Evolutionary conservation across 1,284 basidiomycete genomes (phyloP), one percentile per base, ranked within the genome.

Genomic region (Puccinia triticina): DNA sequence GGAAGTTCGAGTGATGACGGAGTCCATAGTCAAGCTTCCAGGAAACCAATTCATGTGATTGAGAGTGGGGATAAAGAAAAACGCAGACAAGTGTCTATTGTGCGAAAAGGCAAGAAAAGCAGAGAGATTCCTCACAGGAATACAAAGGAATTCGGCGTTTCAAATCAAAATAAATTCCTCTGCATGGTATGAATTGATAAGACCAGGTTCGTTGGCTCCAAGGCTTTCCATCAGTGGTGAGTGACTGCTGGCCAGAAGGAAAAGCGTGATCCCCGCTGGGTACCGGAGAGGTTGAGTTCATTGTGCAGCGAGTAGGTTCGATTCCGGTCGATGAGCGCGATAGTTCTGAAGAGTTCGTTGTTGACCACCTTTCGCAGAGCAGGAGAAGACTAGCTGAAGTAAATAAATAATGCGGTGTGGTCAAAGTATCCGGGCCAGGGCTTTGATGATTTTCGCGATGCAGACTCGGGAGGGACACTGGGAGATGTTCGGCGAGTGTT

Each of bases 151-250:
- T 88, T 64, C 95, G 90, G 14, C 92, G 89, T 72, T 88, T 89
- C n/a, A 97, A 88, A 87, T 98, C 95, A 66, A 90, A 89, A 53
- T 89, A 85, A 86, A 98, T 95, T 10, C 96, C 96, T 8, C 89
- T 86, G 32, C 92, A 92, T 12, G 92, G 88, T 11, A 77, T 83
- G 14, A 87, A 82, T 75, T 87, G 82, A 82, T 87, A 86, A 1
- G 78, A 75, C 85, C 85, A 85, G 5, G 84, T 84, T 10, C 86
- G 84, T 74, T 86, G 84, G 7, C 84, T 85, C 86, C 86, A 87
- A 14, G 86, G 85, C 40, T 75, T 75, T 71, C 69, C 69, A 29
- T 71, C 69, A 7, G 40, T 43, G 26, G 11, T 66, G 34, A 18
- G 7, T 37, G 34, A 16, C 61, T 66, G 61, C 23, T 40, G 61